A percentile compares a stretch with the other conserved stretches of the same genome.
Conservation (phyloP, 2,329 filamentous ascomycete species). For the Boeremia lycopersici region DNA sequence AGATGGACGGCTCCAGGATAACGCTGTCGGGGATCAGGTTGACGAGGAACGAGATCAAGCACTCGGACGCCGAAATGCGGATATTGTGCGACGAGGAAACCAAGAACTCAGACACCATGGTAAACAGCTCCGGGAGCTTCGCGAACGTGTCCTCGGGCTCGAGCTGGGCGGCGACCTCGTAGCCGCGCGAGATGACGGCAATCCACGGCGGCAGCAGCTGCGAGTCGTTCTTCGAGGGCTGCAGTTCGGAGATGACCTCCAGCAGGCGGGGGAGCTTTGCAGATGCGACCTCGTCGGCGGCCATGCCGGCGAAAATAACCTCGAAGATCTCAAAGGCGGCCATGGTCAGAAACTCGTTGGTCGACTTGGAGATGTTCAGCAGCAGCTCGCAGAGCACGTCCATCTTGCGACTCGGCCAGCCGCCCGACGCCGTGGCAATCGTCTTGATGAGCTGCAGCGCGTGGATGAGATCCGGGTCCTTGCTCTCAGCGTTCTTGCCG, state of each 20-base stretch:
- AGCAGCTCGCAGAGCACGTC: slow-evolving; percentile 89
- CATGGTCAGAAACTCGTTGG: slow-evolving; percentile 96
- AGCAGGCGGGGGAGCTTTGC: slow-evolving; percentile 87
- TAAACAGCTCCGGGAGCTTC: slow-evolving; percentile 85
- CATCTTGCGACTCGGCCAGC: slow-evolving; percentile 96
- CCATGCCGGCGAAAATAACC: slow-evolving; percentile 92
- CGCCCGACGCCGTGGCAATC: slow-evolving; percentile 82
- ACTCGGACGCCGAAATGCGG: slow-evolving; percentile 91
- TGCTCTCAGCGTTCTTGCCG: slow-evolving; percentile 60
- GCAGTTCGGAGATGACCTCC: slow-evolving; percentile 89
- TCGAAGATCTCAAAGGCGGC: slow-evolving; percentile 97
- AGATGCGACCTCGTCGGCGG: slow-evolving; percentile 77
- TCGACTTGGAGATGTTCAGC: slow-evolving; percentile 84
- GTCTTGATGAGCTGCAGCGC: slow-evolving; percentile 91
- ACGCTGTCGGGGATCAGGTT: slow-evolving; percentile 86
- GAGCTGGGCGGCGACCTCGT: slow-evolving; percentile 89
- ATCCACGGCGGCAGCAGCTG: slow-evolving; percentile 96
- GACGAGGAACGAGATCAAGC: slow-evolving; percentile 87
- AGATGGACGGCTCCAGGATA: slow-evolving; percentile 86
- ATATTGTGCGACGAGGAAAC: slow-evolving; percentile 91
- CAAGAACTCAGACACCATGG: slow-evolving; percentile 79
- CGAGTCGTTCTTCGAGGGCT: slow-evolving; percentile 90
- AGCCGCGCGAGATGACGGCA: slow-evolving; percentile 90
- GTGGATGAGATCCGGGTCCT: slow-evolving; percentile 88
- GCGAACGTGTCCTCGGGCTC: slow-evolving; percentile 90